Percentiles rank a stretch among this genome's conserved stretches.
Evolutionary conservation across 2,329 filamentous ascomycete species (phyloP).

Genomic region (Fusarium chlamydosporum): DNA sequence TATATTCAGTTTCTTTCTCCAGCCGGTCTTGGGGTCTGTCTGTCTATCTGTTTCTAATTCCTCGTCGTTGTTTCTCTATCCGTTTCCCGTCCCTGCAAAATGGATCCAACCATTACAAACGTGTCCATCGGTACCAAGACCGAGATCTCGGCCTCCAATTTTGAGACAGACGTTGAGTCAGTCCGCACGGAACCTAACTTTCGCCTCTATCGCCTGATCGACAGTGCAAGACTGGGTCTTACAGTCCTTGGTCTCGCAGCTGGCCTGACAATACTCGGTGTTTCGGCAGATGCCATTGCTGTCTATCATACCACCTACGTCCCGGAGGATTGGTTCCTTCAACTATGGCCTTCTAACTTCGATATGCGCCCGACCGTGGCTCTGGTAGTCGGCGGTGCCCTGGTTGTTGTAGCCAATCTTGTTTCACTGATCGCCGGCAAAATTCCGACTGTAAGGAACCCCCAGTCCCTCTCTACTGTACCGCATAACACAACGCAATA

Average conservation of each 20-base stretch:
- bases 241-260: slow-evolving; percentile 66
- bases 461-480: neutral
- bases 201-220: slow-evolving; percentile 58
- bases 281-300: slow-evolving; percentile 67
- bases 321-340: slow-evolving; percentile 62
- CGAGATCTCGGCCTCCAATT: slow-evolving; percentile 61
- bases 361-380: slow-evolving; percentile 70
- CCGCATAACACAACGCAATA: neutral
- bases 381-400: slow-evolving; percentile 65
- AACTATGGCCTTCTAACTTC: slow-evolving; percentile 71
- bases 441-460: slow-evolving; percentile 63
- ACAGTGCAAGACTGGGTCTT: slow-evolving; percentile 63
- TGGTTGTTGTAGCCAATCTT: slow-evolving; percentile 65
- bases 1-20: slow-evolving; percentile 23
- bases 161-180: slow-evolving; percentile 62
- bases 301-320: slow-evolving; percentile 70
- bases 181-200: slow-evolving; percentile 56
- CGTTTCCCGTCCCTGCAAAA: slow-evolving; percentile 15
- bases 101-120: slow-evolving; percentile 36
- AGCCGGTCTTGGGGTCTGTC: slow-evolving; percentile 23
- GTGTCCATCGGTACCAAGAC: slow-evolving; percentile 56
- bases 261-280: slow-evolving; percentile 66
- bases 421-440: slow-evolving; percentile 65
- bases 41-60: slow-evolving; percentile 22
- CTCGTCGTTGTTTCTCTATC: slow-evolving; percentile 3